Base-by-base conservation (phyloP, 2,329 filamentous ascomycete genomes). In the Cytospora leucostoma region DNA sequence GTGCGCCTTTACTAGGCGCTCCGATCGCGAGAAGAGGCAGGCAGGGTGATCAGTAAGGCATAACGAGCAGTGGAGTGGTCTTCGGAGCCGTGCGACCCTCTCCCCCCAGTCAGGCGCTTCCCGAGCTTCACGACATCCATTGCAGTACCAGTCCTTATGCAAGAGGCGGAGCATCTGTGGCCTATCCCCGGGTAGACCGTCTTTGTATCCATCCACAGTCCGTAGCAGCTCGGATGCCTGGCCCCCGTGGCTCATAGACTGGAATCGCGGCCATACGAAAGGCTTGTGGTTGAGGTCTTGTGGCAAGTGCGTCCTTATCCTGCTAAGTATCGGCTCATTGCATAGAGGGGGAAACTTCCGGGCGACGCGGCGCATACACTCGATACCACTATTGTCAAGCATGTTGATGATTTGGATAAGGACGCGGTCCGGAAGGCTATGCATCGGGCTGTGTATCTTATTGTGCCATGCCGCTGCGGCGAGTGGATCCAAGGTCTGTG, bases 281-380 rank as follows among this genome's bases (percentile, higher is more conserved):
- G 56, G 56, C 37, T 49, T 13, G 7, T 7, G 4, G 12, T 0
- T 1, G 10, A 12, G 11, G n/a, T 13, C 7, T 15, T 1, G 7
- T 12, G 40, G 56, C n/a, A 37, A n/a, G 13, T n/a, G 27, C 1
- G 44, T n/a, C 12, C 27, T 6, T n/a, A 44, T 44, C 32, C 60
- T 27, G 3, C 15, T 11, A 21, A 27, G 21, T n/a, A 61, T 56
- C 21, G 27, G 17, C 21, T 49, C 19, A 8, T 33, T 34, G 47
- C 54, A 62, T 2, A 57, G 11, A 5, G 17, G 19, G 1, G n/a
- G 47, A 1, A 57, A 62, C 35, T 11, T 38, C n/a, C 60, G 44
- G 2, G 60, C 35, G 19, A 40, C 54, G 27, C 60, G 60, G 13
- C 60, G 60, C 11, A 62, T 35, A 17, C 60, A 62, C 44, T 58